These are phyloP conservation scores for Colletotrichum siamense DNA, from an alignment of 2,329 filamentous ascomycete genomes.

Conservation along the genomic window DNA sequence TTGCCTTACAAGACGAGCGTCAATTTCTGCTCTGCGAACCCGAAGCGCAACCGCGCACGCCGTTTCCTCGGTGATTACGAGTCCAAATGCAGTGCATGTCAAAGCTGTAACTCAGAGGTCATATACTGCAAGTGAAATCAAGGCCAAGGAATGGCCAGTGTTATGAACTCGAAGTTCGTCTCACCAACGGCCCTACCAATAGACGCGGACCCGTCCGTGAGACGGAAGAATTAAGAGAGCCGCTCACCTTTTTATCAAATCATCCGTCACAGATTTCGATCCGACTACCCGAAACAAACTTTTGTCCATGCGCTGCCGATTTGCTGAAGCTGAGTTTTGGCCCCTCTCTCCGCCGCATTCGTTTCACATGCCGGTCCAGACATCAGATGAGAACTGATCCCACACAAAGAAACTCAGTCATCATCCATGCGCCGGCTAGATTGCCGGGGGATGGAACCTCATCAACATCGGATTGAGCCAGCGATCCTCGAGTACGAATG, in stretches of 20 bases:
- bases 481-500: neutral
- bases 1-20: neutral
- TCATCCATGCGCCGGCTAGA: constrained; percentile 12
- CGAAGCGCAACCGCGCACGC: neutral
- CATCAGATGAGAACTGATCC: constrained; percentile 15
- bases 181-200: neutral
- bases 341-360: neutral
- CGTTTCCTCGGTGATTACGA: neutral
- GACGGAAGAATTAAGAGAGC: neutral
- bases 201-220: neutral
- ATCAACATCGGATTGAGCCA: constrained; percentile 5
- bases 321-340: neutral
- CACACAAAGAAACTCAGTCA: neutral
- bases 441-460: constrained; percentile 4
- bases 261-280: neutral
- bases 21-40: neutral
- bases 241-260: neutral
- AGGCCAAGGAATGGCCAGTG: neutral
- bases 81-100: neutral
- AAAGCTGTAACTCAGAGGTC: neutral
- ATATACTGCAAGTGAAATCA: neutral
- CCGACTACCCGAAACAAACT: neutral
- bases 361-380: constrained; percentile 10
- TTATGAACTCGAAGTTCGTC: constrained; percentile 6
- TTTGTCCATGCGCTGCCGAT: neutral